Conservation (phyloP, 1,139 yeast species). For the Yamadazyma membranifaciens region DNA sequence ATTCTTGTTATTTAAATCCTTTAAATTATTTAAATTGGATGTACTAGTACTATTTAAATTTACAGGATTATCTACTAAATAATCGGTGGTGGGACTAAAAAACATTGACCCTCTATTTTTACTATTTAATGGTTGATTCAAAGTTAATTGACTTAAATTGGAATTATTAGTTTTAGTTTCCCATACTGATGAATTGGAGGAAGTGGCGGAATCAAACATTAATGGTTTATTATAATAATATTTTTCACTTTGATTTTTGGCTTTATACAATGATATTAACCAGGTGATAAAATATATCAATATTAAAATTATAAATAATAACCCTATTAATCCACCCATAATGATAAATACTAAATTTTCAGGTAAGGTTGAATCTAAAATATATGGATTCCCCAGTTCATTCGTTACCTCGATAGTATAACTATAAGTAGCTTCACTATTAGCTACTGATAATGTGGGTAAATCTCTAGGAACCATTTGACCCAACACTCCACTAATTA, state of each 20-base stretch:
- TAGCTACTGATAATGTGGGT: conserved; percentile 12
- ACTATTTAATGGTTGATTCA: conserved; percentile 21
- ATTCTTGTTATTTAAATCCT: too few relatives aligned
- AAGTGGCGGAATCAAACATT: conserved; percentile 8
- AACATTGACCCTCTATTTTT: conserved; percentile 33
- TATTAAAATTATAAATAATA: conserved; percentile 22
- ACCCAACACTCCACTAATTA: background rate
- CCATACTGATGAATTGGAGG: conserved; percentile 20
- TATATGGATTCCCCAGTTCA: conserved; percentile 31
- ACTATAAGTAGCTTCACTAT: conserved; percentile 10
- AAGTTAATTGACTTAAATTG: conserved; percentile 14
- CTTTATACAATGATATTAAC: conserved; percentile 25
- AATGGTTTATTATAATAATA: conserved; percentile 22
- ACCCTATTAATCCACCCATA: conserved; percentile 36
- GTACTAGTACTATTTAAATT: background rate
- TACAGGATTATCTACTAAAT: background rate
- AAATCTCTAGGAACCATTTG: conserved; percentile 8
- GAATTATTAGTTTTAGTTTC: conserved; percentile 13
- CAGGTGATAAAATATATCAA: conserved; percentile 24
- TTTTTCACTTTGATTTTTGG: conserved; percentile 38
- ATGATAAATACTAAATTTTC: conserved; percentile 44
- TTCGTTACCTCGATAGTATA: conserved; percentile 10
- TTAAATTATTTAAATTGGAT: too few relatives aligned
- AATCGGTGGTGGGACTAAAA: conserved; percentile 28
- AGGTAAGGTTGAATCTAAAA: conserved; percentile 24